Evolutionary conservation across 257 asterid genomes (phyloP), one percentile per base, ranked within the genome.

Genomic region (Scutellaria baicalensis): DNA sequence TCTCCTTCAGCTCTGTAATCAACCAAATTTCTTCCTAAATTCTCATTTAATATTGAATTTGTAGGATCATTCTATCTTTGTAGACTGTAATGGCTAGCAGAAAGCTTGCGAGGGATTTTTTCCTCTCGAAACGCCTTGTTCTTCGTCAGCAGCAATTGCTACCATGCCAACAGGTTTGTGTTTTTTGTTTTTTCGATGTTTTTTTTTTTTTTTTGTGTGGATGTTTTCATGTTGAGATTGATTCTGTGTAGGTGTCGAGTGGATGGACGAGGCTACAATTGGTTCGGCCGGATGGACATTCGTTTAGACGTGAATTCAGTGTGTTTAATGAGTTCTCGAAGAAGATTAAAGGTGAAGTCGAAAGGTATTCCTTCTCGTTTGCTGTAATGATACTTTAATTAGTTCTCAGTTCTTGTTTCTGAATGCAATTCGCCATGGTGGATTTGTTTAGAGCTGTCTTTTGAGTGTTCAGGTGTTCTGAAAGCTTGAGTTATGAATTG

Each of bases 321-420:
- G 87, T 86, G 38, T 74, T 91, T 44, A 85, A 82, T 72, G 95
- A 91, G 58, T 82, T 91, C 77, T 89, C 97, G 43, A 74, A 85
- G 70, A 87, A 87, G 74, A 47, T 91, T 64, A 91, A 84, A 80
- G 95, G 86, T 5, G 93, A 89, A 80, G 78, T 82, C 40, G 79
- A 78, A 12, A 85, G 85, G 96, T 86, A 80, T 49, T 64, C 21
- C 42, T 36, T 35, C 59, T 10, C 0, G 20, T 14, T 49, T 49
- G 10, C 16, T 14, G 16, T 17, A 6, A 14, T 45, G 33, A 27
- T 27, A 27, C 27, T 23, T 2, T 1, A 23, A 23, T 23, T 23
- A 23, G 27, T 23, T 23, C 27, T 5, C 0, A 65, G 9, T 60
- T 38, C 6, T 58, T 7, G 8, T 1, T 56, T 12, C 16, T 68